Percentiles rank a stretch among this genome's conserved stretches.
These are phyloP conservation scores for Lachnellula arida DNA, from an alignment of 2,329 filamentous ascomycete genomes.

Conservation along the genomic window DNA sequence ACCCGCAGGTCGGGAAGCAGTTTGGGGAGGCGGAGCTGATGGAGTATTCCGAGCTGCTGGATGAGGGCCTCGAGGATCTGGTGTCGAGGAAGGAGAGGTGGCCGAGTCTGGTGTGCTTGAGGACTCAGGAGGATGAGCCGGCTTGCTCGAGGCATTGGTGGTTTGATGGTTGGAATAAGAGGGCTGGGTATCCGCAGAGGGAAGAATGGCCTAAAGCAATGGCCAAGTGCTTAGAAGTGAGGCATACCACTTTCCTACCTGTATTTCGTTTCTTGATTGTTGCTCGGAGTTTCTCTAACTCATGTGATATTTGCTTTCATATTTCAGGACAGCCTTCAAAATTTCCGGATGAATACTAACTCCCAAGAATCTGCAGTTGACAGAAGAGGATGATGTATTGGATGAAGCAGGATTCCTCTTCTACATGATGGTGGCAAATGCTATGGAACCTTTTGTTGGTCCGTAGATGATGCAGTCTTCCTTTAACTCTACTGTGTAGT, in stretches of 20 bases:
- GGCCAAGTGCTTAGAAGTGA: not conserved
- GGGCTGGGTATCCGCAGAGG: not conserved
- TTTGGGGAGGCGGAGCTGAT: conserved; percentile 4
- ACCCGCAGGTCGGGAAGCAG: conserved; percentile 4
- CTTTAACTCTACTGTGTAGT: no score
- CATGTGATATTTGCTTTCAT: no score
- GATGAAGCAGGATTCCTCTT: conserved; percentile 3
- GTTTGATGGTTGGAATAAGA: conserved; percentile 7
- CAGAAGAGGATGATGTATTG: conserved; percentile 3
- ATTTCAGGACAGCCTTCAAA: no score
- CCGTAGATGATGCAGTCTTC: not conserved
- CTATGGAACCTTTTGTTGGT: not conserved
- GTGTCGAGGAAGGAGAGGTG: not conserved
- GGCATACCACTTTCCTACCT: not conserved
- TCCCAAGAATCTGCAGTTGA: not conserved
- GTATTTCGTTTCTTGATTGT: no score
- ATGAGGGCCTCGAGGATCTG: not conserved
- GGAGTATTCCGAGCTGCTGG: not conserved
- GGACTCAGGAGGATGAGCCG: not conserved
- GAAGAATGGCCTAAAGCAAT: conserved; percentile 4
- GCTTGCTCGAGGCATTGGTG: conserved; percentile 10
- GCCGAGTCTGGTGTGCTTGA: conserved; percentile 9
- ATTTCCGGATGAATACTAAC: not conserved
- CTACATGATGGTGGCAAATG: conserved; percentile 5
- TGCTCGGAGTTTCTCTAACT: not conserved